Evolutionary conservation across 106 monocot genomes (phyloP), one percentile per base, ranked within the genome.

Genomic region (Alisma plantagoaquatica): DNA sequence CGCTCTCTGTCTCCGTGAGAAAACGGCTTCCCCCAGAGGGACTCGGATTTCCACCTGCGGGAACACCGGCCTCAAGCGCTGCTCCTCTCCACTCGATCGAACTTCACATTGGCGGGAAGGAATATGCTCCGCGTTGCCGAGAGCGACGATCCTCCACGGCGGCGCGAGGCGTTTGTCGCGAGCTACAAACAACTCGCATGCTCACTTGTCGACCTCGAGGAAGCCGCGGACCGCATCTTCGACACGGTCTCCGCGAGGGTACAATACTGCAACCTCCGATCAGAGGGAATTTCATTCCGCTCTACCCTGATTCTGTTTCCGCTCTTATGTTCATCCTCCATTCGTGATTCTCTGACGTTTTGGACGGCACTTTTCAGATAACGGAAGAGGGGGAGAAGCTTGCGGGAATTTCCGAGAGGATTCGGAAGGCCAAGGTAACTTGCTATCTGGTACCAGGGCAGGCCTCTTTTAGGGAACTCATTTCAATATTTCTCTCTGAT

Each of bases 121-220:
- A n/a, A n/a, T n/a, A 79, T 79, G 79, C 69, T 79, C 2, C 63
- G 79, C 28, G 79, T 79, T 26, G 64, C 79, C 35, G 73, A 73
- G 70, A n/a, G n/a, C n/a, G n/a, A n/a, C n/a, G 65, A 65, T 30
- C 65, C 35, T 1, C 31, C 48, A 9, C 54, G 64, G 38, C 30
- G 57, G 72, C 22, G 66, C 33, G 66, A 68, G 72, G 35, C 52
- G n/a, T 56, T 54, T 63, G 46, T 63, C 31, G 57, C 47, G 41
- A 66, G 64, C 44, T 74, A 74, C 74, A 41, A 70, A 17, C 60
- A 70, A 31, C 63, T 79, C 51, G 60, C 53, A 19, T 33, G 48
- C 3, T 61, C 74, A 11, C 78, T 78, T 33, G 49, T 64, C 43
- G 65, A 70, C 11, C 70, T 74, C 25, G 61, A 79, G 56, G 59